These are phyloP conservation scores for Ceratocystis cacaofunesta DNA, from an alignment of 2,329 filamentous ascomycete genomes.

Conservation along the genomic window DNA sequence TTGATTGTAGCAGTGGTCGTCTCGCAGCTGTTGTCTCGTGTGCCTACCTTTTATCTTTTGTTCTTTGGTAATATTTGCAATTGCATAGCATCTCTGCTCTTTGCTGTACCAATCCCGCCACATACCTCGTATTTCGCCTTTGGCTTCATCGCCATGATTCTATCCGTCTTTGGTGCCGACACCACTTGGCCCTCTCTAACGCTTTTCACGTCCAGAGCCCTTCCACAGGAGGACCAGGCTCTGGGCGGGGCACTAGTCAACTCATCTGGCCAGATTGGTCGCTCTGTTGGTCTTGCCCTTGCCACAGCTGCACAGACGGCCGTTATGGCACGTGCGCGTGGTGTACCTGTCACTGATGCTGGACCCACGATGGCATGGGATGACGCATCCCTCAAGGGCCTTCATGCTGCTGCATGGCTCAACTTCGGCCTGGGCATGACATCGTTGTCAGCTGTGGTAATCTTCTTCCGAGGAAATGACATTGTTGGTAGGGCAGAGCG, in stretches of 20 bases:
- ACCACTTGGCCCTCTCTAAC: conserved; percentile 51
- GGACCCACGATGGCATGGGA: conserved; percentile 33
- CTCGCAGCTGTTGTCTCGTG: conserved; percentile 39
- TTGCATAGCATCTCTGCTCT: conserved; percentile 42
- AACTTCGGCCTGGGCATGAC: conserved; percentile 34
- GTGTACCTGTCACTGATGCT: conserved; percentile 30
- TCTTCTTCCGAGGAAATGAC: conserved; percentile 37
- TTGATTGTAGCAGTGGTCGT: conserved; percentile 41
- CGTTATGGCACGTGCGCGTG: conserved; percentile 37
- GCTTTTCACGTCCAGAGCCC: conserved; percentile 47
- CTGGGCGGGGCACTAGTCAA: conserved; percentile 55
- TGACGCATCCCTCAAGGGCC: conserved; percentile 30
- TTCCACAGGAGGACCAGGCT: conserved; percentile 50
- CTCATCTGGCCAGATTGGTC: conserved; percentile 48
- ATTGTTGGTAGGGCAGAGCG: conserved; percentile 29
- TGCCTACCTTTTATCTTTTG: conserved; percentile 44
- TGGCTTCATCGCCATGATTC: conserved; percentile 49
- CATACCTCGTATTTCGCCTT: conserved; percentile 52
- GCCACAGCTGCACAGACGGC: conserved; percentile 50
- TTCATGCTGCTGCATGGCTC: conserved; percentile 38
- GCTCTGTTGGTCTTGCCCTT: conserved; percentile 50
- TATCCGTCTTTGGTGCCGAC: conserved; percentile 51
- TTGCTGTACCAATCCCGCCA: conserved; percentile 47
- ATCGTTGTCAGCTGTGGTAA: conserved; percentile 30
- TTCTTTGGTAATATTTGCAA: conserved; percentile 42